Evolutionary conservation across 2,329 filamentous ascomycete genomes (phyloP), one percentile per base, ranked within the genome.

Genomic region (Colletotrichum sp.): DNA sequence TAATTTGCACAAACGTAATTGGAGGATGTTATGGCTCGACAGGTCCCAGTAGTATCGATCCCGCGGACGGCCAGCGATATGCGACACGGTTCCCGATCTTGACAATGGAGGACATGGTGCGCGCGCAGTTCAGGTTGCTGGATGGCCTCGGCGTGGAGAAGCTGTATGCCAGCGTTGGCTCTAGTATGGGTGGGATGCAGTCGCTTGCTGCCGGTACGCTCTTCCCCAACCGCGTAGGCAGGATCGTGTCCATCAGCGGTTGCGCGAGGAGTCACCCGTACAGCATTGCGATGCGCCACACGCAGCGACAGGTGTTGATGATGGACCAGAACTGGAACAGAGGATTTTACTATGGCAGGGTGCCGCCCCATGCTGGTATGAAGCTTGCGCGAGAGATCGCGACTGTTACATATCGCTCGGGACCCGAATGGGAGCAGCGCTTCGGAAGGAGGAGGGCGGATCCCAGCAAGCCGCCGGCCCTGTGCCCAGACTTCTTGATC

Each of bases 181-280:
- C 95, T 8, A 98, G 95, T 84, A 99, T 99, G 97, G 97, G 97
- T 69, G 97, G 97, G 71, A 99, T 99, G 97, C 96, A 98, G 83
- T 97, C 95, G 79, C 90, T 99, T 7, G 96, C 96, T 9, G 94
- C 95, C 0, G 97, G 95, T 5, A 92, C 94, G 1, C 86, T 98
- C 34, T 98, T 96, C 83, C 94, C 96, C 0, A 91, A 94, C 52
- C 91, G 96, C 39, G 94, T 99, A 4, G 92, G 92, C 52, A 93
- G 94, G 78, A 91, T 99, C 77, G 95, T 96, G 48, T 96, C 93
- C 81, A 97, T 98, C 82, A 98, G 94, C 81, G 97, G 96, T 15
- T 99, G 97, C 84, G 97, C 96, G 1, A 90, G 97, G 78, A 98
- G 94, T 80, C 97, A 99, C 83, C 97, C 97, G 1, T 99, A 99